A percentile compares a stretch with the other conserved stretches of the same genome.
phyloP scores from a whole-genome alignment of 2,329 filamentous ascomycete species.

The Aspergillus sp. region DNA sequence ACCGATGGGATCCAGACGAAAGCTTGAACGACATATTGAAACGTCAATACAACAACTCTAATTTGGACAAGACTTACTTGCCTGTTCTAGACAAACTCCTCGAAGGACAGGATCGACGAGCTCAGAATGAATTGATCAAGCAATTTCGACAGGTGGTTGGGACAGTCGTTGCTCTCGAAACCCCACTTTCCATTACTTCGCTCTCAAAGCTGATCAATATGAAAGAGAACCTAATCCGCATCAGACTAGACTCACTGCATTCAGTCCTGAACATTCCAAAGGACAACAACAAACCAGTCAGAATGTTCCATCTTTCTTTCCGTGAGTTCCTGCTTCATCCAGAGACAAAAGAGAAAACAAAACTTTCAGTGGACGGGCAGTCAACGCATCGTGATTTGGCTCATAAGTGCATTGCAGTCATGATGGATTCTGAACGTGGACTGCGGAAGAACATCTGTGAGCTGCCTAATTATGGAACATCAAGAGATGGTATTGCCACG shows the following conservation, averaged over 20 bases:
- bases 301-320: slow-evolving; percentile 34
- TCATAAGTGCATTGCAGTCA: slow-evolving; percentile 26
- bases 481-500: slow-evolving; percentile 11
- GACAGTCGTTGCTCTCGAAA: slow-evolving; percentile 23
- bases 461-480: slow-evolving; percentile 9
- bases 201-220: slow-evolving; percentile 17
- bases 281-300: slow-evolving; percentile 12
- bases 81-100: slow-evolving; percentile 23
- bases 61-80: slow-evolving; percentile 27
- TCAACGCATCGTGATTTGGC: slow-evolving; percentile 29
- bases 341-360: slow-evolving; percentile 9
- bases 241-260: background rate
- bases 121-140: slow-evolving; percentile 4
- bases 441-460: slow-evolving; percentile 22
- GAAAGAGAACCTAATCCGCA: too few relatives aligned
- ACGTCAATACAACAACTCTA: slow-evolving; percentile 1
- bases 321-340: slow-evolving; percentile 33
- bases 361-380: slow-evolving; percentile 35
- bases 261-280: slow-evolving; percentile 23
- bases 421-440: background rate
- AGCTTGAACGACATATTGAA: slow-evolving; percentile 11
- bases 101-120: slow-evolving; percentile 1
- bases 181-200: slow-evolving; percentile 21
- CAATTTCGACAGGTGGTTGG: slow-evolving; percentile 25
- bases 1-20: slow-evolving; percentile 11